Percentiles rank a stretch among this genome's conserved stretches.
Evolutionary conservation across 768 basidiomycete genomes (phyloP).

Genomic region (Daedaleopsis sinensis): DNA sequence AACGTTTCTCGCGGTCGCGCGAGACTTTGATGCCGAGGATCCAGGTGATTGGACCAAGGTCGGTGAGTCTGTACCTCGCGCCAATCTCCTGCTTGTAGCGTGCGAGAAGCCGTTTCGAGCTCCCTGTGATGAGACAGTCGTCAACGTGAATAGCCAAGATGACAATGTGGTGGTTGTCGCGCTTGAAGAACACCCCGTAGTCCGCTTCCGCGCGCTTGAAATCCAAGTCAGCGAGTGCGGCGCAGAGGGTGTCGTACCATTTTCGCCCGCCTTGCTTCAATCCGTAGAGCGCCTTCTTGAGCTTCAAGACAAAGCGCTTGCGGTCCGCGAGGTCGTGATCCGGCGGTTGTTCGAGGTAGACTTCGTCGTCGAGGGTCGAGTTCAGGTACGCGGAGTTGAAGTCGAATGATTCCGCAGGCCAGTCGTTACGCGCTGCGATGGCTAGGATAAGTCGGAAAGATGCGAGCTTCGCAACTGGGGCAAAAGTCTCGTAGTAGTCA

Average conservation of each 20-base stretch:
- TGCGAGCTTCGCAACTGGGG: conserved; percentile 25
- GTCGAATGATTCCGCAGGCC: conserved; percentile 17
- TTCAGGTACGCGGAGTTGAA: conserved; percentile 40
- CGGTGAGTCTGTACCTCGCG: conserved; percentile 7
- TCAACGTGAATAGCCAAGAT: conserved; percentile 21
- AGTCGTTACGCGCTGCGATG: conserved; percentile 26
- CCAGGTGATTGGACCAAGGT: conserved; percentile 23
- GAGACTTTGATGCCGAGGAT: conserved; percentile 29
- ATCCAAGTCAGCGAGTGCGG: conserved; percentile 1
- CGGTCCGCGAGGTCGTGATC: conserved; percentile 19
- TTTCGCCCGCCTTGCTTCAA: conserved; percentile 37
- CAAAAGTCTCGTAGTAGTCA: conserved; percentile 31
- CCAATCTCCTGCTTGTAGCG: conserved; percentile 7
- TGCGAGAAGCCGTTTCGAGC: not conserved
- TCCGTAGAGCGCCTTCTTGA: conserved; percentile 39
- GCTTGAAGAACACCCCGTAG: conserved; percentile 5
- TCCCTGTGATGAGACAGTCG: conserved; percentile 10
- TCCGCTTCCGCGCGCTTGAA: conserved; percentile 7
- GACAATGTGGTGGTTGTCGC: not conserved
- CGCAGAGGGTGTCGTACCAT: conserved; percentile 34
- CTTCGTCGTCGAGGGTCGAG: conserved; percentile 37
- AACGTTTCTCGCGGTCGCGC: conserved; percentile 9
- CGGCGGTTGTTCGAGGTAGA: conserved; percentile 48
- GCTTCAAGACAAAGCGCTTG: conserved; percentile 19
- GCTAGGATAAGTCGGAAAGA: conserved; percentile 31